Base-by-base conservation (phyloP, 2,329 filamentous ascomycete species). In the Fusarium citri region DNA sequence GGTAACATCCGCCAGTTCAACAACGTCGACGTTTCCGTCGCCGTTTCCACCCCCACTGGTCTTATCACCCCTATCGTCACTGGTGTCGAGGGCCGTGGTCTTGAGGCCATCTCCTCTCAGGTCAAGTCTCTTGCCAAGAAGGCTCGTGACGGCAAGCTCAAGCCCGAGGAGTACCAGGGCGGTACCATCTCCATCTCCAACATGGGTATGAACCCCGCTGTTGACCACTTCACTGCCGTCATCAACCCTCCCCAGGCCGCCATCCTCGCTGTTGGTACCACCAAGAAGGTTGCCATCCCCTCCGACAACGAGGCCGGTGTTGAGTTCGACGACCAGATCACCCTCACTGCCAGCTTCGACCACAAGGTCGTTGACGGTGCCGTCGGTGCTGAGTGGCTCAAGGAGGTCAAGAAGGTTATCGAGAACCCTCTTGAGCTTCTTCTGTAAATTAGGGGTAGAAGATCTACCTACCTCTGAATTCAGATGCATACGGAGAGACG, bases 171-270 rank as follows among this genome's bases (percentile, higher is more conserved):
- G 85, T 99, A 97, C 90, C 95, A 98, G 87, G 96, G 96, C 59
- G 96, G 96, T 81, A 97, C 94, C 80, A 97, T 99, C 85, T 98
- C 95, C 82, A 98, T 99, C 84, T 97, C 93, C 85, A 99, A 99
- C 90, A 97, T 99, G 96, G 96, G 96, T 83, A 99, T 99, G 96
- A 99, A 99, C 89, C 79, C 91, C 49, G 95, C 96, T 53, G 91
- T 99, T 69, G 94, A 98, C 84, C 90, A 94, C 81, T 99, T 99
- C 85, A 98, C 96, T 55, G 96, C 96, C 74, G 92, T 99, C 79
- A 97, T 99, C 88, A 99, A 99, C 89, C 96, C 97, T 73, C 96
- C 96, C 56, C 97, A 99, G 86, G 93, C 96, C 57, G 92, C 90
- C 79, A 99, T 99, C 80, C 88, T 99, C 70, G 95, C 96, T 58